Evolutionary conservation across 495 filamentous ascomycete genomes (phyloP).

Genomic region (Hypoxylon lenormandii): DNA sequence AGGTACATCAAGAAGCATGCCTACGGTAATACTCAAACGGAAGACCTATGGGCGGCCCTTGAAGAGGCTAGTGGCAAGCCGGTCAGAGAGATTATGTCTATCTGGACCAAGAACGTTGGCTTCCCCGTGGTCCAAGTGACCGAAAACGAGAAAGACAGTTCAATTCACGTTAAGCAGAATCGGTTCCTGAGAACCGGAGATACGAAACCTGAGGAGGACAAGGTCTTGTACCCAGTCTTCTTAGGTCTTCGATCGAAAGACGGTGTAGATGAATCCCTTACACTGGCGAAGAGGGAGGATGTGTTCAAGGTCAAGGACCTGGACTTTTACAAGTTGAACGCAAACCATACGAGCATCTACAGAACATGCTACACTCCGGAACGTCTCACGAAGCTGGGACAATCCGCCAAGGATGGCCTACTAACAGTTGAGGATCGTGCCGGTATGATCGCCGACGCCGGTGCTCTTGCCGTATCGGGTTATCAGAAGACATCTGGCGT

Average conservation of each 20-base stretch:
- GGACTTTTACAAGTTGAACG: constrained; percentile 83
- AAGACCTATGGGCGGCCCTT: constrained; percentile 90
- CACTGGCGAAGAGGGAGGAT: constrained; percentile 78
- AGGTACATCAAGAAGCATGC: constrained; percentile 95
- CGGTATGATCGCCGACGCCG: constrained; percentile 95
- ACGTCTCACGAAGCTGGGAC: constrained; percentile 76
- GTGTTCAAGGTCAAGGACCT: constrained; percentile 73
- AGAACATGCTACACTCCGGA: constrained; percentile 76
- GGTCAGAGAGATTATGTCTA: constrained; percentile 80
- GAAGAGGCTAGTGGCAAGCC: constrained; percentile 91
- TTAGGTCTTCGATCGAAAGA: constrained; percentile 75
- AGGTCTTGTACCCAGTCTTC: constrained; percentile 80
- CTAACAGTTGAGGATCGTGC: constrained; percentile 92
- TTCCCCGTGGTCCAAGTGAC: constrained; percentile 78
- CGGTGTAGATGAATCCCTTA: constrained; percentile 70
- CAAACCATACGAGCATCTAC: constrained; percentile 79
- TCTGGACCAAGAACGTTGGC: constrained; percentile 83
- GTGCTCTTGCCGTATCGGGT: constrained; percentile 86
- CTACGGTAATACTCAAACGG: constrained; percentile 84
- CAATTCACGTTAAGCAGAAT: constrained; percentile 78
- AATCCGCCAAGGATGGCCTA: constrained; percentile 85
- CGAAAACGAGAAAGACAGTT: constrained; percentile 67
- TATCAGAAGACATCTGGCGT: constrained; percentile 93
- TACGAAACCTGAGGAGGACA: constrained; percentile 84
- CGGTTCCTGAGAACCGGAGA: constrained; percentile 79